Percentiles rank a stretch among this genome's conserved stretches.
Evolutionary conservation across 2,329 filamentous ascomycete species (phyloP).

Genomic region (Talaromyces marneffei): DNA sequence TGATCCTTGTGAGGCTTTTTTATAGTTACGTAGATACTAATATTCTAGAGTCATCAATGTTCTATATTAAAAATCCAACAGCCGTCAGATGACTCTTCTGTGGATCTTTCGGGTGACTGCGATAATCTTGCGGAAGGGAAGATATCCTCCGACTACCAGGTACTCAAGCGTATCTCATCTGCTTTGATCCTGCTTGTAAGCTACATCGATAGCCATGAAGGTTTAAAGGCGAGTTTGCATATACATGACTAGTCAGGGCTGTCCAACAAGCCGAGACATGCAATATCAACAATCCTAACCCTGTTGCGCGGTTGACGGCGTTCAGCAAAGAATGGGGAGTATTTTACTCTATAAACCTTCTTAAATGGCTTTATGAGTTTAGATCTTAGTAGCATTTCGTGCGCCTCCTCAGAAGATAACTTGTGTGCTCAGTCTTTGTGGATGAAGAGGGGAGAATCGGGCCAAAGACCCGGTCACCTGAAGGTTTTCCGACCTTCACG

Average conservation of each 20-base stretch:
- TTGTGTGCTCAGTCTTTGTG: background rate
- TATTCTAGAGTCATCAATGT: background rate
- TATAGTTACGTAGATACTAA: background rate
- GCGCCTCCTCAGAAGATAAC: background rate
- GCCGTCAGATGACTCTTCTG: background rate
- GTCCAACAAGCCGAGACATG: background rate
- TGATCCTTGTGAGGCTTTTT: background rate
- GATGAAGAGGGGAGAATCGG: background rate
- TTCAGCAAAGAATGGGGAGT: background rate
- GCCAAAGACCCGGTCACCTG: background rate
- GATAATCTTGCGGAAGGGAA: background rate
- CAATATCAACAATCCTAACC: background rate
- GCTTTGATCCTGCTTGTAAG: background rate
- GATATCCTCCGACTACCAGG: background rate
- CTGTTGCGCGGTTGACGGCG: background rate
- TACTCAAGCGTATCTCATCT: background rate
- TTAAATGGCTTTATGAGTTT: background rate
- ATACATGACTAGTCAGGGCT: background rate
- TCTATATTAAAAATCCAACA: background rate
- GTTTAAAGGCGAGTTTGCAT: too few species aligned
- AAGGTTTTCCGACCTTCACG: background rate
- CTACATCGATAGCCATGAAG: background rate
- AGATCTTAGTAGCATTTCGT: background rate
- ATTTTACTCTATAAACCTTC: background rate
- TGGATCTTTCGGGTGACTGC: background rate